These are phyloP conservation scores for Mimosa pudica DNA, from an alignment of 306 rosid species.

Conservation along the genomic window DNA sequence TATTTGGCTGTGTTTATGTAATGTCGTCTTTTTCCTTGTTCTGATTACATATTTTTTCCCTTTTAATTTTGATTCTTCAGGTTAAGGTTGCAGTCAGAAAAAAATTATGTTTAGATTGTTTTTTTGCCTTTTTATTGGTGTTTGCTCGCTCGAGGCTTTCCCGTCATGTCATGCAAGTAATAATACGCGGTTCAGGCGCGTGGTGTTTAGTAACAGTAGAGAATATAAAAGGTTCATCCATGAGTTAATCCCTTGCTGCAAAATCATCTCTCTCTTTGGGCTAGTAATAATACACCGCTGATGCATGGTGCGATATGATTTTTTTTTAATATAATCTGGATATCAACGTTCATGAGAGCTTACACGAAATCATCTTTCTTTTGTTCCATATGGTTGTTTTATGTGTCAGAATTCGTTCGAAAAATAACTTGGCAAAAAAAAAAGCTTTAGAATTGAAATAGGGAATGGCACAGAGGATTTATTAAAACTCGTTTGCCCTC, in stretches of 20 bases:
- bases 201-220: conserved; percentile 27
- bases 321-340: no score
- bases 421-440: no score
- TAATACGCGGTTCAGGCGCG: conserved; percentile 8
- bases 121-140: conserved; percentile 5
- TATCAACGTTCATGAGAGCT: no score
- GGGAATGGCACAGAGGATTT: no score
- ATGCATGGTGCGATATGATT: no score
- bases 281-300: conserved; percentile 20
- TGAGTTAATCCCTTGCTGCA: neutral
- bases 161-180: neutral
- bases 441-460: no score
- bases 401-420: no score
- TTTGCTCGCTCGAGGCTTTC: conserved; percentile 12
- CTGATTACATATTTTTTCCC: neutral
- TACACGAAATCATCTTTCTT: no score
- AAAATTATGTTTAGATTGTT: neutral
- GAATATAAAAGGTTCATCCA: conserved; percentile 27
- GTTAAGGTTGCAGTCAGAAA: conserved; percentile 32
- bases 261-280: neutral
- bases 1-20: conserved; percentile 43
- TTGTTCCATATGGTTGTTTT: no score
- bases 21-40: conserved; percentile 21
- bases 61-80: conserved; percentile 1
- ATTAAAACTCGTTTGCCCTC: no score